Evolutionary conservation across 306 rosid genomes (phyloP).

Genomic region (Urtica urens): DNA sequence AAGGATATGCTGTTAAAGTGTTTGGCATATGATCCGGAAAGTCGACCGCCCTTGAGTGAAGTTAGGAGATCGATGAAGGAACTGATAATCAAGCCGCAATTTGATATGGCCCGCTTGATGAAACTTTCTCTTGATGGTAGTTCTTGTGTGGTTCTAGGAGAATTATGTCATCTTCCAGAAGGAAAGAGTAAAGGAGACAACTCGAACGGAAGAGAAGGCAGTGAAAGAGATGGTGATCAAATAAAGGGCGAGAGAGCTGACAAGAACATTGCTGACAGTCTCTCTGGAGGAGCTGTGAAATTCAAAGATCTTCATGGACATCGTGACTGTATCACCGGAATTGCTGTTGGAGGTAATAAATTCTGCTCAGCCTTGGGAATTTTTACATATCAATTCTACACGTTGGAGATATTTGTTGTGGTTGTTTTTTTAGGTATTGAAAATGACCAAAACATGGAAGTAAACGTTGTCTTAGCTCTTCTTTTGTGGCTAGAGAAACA

Average conservation of each 20-base stretch:
- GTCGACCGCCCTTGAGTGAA: slow-evolving; percentile 45
- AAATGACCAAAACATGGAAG: too few relatives aligned
- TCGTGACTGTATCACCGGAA: slow-evolving; percentile 67
- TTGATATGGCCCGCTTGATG: slow-evolving; percentile 32
- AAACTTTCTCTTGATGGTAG: slow-evolving; percentile 20
- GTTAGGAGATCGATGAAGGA: slow-evolving; percentile 57
- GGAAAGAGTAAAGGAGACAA: slow-evolving; percentile 15
- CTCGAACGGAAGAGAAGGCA: slow-evolving; percentile 26
- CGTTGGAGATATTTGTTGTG: not conserved
- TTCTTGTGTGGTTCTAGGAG: slow-evolving; percentile 47
- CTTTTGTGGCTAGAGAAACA: too few relatives aligned
- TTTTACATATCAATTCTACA: not conserved
- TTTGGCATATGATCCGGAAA: slow-evolving; percentile 44
- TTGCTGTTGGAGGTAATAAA: slow-evolving; percentile 70
- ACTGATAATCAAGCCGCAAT: slow-evolving; percentile 35
- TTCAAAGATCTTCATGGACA: slow-evolving; percentile 59
- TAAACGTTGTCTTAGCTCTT: too few relatives aligned
- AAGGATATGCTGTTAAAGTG: slow-evolving; percentile 44
- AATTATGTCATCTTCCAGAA: slow-evolving; percentile 34
- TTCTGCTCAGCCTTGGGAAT: not conserved
- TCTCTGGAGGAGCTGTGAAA: slow-evolving; percentile 44
- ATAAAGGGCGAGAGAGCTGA: slow-evolving; percentile 24
- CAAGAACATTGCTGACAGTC: slow-evolving; percentile 28
- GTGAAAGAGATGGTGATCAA: slow-evolving; percentile 23
- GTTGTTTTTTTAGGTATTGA: too few relatives aligned